Percentiles rank a stretch among this genome's conserved stretches.
These are phyloP conservation scores for Pseudozyma flocculosa DNA, from an alignment of 1,284 basidiomycete genomes.

Conservation along the genomic window DNA sequence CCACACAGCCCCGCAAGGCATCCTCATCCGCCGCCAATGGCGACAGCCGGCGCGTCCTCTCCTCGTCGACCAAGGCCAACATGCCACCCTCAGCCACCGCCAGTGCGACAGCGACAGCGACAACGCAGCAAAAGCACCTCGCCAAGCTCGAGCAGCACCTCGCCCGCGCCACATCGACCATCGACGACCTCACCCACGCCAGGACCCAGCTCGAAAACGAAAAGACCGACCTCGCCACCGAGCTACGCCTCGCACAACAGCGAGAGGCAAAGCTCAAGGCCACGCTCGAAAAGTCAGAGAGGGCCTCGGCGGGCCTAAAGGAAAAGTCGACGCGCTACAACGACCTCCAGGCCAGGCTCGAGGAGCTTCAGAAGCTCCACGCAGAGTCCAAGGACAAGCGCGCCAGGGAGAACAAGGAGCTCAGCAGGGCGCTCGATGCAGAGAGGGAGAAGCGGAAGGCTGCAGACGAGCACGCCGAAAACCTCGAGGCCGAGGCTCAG, in stretches of 20 bases:
- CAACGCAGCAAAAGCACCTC: slow-evolving; percentile 8
- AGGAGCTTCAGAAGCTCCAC: slow-evolving; percentile 27
- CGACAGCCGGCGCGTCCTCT: slow-evolving; percentile 20
- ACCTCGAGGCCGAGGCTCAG: slow-evolving; percentile 11
- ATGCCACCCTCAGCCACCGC: slow-evolving; percentile 4
- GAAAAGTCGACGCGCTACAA: slow-evolving; percentile 24
- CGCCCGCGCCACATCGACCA: slow-evolving; percentile 13
- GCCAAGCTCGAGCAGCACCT: slow-evolving; percentile 25
- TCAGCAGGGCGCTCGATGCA: slow-evolving; percentile 1
- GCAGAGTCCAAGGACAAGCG: slow-evolving; percentile 26
- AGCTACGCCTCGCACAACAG: slow-evolving; percentile 28
- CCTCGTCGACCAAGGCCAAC: slow-evolving; percentile 22
- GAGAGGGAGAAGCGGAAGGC: slow-evolving; percentile 8
- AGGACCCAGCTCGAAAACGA: slow-evolving; percentile 6
- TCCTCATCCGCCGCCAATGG: slow-evolving; percentile 3
- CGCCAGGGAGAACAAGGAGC: background rate
- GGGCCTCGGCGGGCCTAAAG: slow-evolving; percentile 22
- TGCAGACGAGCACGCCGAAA: slow-evolving; percentile 14
- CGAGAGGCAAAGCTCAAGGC: slow-evolving; percentile 33
- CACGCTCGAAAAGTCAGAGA: slow-evolving; percentile 27
- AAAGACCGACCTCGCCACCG: slow-evolving; percentile 2
- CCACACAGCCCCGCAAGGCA: slow-evolving; percentile 17
- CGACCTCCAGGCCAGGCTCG: slow-evolving; percentile 17
- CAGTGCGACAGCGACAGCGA: slow-evolving; percentile 3
- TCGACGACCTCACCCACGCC: slow-evolving; percentile 22